A percentile compares a stretch with the other conserved stretches of the same genome.
phyloP scores from a whole-genome alignment of 148 eudicot species.

The Linanthus parryae region DNA sequence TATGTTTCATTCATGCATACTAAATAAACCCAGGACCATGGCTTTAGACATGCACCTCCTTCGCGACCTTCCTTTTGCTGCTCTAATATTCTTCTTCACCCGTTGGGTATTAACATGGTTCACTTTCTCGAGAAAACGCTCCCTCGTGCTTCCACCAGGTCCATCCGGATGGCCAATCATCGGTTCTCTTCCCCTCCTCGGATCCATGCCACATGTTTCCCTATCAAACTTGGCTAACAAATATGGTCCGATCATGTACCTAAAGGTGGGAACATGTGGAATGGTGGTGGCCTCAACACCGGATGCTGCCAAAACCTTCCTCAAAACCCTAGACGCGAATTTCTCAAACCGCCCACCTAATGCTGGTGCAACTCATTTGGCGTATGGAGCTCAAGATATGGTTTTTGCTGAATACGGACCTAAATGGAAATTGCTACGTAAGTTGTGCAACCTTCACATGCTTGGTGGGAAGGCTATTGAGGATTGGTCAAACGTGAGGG shows the following conservation, averaged over 20 bases:
- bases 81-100: slow-evolving; percentile 9
- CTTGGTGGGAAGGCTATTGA: slow-evolving; percentile 21
- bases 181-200: slow-evolving; percentile 22
- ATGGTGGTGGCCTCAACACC: slow-evolving; percentile 29
- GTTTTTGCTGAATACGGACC: slow-evolving; percentile 29
- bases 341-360: slow-evolving; percentile 23
- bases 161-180: slow-evolving; percentile 17
- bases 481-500: slow-evolving; percentile 18
- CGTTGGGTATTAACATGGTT: too few species aligned
- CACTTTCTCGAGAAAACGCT: background rate
- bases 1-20: too few species aligned
- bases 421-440: slow-evolving; percentile 23
- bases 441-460: slow-evolving; percentile 21
- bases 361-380: slow-evolving; percentile 18
- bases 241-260: slow-evolving; percentile 25
- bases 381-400: slow-evolving; percentile 24
- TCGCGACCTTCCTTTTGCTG: slow-evolving; percentile 4
- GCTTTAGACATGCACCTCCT: slow-evolving; percentile 4
- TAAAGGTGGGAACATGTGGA: slow-evolving; percentile 20
- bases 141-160: slow-evolving; percentile 8
- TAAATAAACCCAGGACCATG: too few species aligned
- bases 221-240: slow-evolving; percentile 22
- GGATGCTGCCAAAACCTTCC: slow-evolving; percentile 15
- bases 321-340: slow-evolving; percentile 17
- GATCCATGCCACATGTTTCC: slow-evolving; percentile 23